phyloP scores from a whole-genome alignment of 495 filamentous ascomycete species.

The Daldinia vernicosa region DNA sequence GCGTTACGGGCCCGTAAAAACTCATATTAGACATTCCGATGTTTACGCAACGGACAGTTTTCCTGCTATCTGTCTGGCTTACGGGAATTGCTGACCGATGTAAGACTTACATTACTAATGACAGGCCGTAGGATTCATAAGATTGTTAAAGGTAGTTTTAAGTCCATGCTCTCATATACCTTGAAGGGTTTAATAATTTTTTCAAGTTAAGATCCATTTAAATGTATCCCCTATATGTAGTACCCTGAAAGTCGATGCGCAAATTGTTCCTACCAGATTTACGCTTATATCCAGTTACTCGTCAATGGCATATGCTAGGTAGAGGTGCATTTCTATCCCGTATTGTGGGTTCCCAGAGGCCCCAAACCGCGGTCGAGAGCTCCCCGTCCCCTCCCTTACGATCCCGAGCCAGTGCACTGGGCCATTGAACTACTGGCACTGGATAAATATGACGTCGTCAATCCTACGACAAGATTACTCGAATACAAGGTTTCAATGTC shows the following conservation, averaged over 20 bases:
- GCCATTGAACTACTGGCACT: slow-evolving; percentile 5
- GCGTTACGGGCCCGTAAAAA: no score
- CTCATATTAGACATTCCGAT: neutral
- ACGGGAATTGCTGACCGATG: neutral
- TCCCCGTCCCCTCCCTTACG: slow-evolving; percentile 1
- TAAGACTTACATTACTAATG: neutral
- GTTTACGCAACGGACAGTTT: neutral
- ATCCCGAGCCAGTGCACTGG: slow-evolving; percentile 22
- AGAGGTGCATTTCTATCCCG: neutral
- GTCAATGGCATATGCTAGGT: neutral
- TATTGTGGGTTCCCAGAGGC: slow-evolving; percentile 13
- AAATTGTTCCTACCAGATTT: neutral
- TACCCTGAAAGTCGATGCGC: neutral
- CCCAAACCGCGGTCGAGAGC: slow-evolving; percentile 7
- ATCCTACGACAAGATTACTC: slow-evolving; percentile 18
- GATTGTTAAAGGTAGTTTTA: neutral
- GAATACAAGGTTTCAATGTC: slow-evolving; percentile 22
- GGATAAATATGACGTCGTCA: slow-evolving; percentile 35
- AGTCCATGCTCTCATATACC: neutral
- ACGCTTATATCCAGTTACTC: neutral
- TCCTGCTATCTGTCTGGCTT: neutral
- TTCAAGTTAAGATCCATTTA: no score
- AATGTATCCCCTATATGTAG: neutral
- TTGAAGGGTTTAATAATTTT: no score
- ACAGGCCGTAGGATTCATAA: neutral